Conservation (phyloP, 768 basidiomycete species). For the Tubosaeta sp. region DNA sequence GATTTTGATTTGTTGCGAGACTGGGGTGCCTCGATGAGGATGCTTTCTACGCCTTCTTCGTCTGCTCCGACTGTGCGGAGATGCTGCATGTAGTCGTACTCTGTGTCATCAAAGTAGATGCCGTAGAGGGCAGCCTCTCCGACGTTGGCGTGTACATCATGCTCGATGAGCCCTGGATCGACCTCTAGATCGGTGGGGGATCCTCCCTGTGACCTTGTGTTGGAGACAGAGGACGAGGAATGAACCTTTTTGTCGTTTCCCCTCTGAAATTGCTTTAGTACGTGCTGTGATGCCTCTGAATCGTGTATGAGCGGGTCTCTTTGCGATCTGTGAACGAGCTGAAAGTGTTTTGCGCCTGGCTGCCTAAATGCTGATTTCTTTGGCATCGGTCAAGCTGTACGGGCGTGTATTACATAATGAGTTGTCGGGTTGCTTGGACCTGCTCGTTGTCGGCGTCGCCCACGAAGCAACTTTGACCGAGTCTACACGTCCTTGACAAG, state of each 20-base stretch:
- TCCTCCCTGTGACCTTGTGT: constrained; percentile 51
- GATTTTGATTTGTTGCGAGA: constrained; percentile 33
- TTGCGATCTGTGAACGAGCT: constrained; percentile 95
- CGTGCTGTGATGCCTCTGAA: constrained; percentile 80
- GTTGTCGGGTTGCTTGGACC: constrained; percentile 24
- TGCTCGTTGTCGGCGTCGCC: constrained; percentile 18
- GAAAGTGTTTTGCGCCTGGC: constrained; percentile 89
- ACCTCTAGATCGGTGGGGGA: constrained; percentile 80
- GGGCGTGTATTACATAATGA: constrained; percentile 25
- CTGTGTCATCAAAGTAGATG: constrained; percentile 90
- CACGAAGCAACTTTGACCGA: constrained; percentile 16
- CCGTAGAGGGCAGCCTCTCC: constrained; percentile 91
- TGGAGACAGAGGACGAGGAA: background rate
- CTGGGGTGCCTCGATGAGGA: constrained; percentile 73
- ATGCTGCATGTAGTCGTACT: constrained; percentile 99
- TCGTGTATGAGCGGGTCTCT: constrained; percentile 95
- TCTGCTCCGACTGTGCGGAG: constrained; percentile 72
- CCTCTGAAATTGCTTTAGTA: constrained; percentile 80
- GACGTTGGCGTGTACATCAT: constrained; percentile 49
- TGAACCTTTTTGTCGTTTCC: constrained; percentile 62
- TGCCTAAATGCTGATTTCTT: constrained; percentile 85
- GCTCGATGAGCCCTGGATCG: constrained; percentile 43
- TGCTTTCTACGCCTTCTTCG: constrained; percentile 77
- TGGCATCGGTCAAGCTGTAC: constrained; percentile 45
- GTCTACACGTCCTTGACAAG: background rate